phyloP scores from a whole-genome alignment of 1,139 yeast species.

The Scheffersomyces lignicola region DNA sequence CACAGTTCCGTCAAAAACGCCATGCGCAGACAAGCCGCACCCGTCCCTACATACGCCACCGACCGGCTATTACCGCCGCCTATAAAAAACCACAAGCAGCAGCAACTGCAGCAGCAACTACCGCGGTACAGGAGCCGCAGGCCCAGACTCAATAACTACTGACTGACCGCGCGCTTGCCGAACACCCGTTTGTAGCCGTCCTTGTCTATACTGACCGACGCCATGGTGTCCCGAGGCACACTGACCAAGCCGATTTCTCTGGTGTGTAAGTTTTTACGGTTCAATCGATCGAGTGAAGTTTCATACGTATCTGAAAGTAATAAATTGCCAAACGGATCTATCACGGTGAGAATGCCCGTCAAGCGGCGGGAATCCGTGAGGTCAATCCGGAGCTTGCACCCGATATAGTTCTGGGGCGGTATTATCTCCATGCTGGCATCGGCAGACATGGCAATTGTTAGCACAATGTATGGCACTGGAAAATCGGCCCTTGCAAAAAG shows the following conservation, averaged over 20 bases:
- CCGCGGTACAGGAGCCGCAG: conserved; percentile 1
- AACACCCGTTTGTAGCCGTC: conserved; percentile 17
- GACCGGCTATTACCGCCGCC: no score
- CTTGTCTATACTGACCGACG: conserved; percentile 24
- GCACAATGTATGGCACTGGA: not conserved
- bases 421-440: conserved; percentile 1
- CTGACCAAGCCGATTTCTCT: conserved; percentile 49
- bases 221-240: conserved; percentile 37
- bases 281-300: conserved; percentile 28
- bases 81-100: no score
- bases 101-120: no score
- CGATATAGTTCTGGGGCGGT: conserved; percentile 31
- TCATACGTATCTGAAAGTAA: conserved; percentile 39
- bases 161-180: conserved; percentile 4
- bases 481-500: not conserved
- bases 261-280: conserved; percentile 21
- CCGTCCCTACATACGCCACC: no score
- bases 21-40: no score
- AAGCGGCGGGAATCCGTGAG: conserved; percentile 34
- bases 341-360: conserved; percentile 42
- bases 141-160: not conserved
- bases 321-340: conserved; percentile 49
- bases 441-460: no score
- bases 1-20: no score
- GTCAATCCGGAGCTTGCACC: conserved; percentile 28